Base-by-base conservation (phyloP, 2,329 filamentous ascomycete genomes). In the Metarhizium rileyi region DNA sequence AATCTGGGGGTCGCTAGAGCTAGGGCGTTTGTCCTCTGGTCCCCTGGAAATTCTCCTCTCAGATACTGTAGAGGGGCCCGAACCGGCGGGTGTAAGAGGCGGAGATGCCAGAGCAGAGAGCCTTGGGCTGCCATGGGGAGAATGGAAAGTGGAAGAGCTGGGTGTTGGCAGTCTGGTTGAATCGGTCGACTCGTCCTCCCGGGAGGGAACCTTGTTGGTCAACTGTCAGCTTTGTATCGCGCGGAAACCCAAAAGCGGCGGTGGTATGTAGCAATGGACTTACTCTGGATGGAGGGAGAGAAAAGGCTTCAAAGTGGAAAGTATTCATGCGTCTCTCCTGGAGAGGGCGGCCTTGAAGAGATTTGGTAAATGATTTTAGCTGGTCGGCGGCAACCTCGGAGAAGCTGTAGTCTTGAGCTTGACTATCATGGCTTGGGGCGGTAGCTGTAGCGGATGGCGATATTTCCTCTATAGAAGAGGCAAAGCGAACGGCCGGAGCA, bases 231-330 rank as follows among this genome's bases (percentile, higher is more conserved):
- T 25, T 26, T 28, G 46, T 33, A 26, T 33, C 25, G 43, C 44
- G 46, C 50, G 50, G 46, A 50, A 46, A 40, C 16, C 16, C 30
- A 33, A 16, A 33, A 16, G 10, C 30, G 30, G 50, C 62, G 52
- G 51, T 28, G 18, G 20, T 26, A 35, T 14, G n/a, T 4, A n/a
- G 30, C 10, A 18, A 23, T 23, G 20, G 35, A 78, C 85, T 69
- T 81, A 91, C 88, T 69, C 87, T 80, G 43, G 88, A 91, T 28
- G 80, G 77, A 35, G 93, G 91, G 47, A 97, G 75, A 33, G 93
- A 97, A 55, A 95, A 83, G 30, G 91, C 85, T 64, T 96, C 90
- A 62, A 90, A 97, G 41, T 86, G 83, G 68, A 89, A 95, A 63
- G 90, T 87, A 63, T 86, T 86, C 74, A 95, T 81, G 55, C 90